Percentiles rank a stretch among this genome's conserved stretches.
Evolutionary conservation across 306 rosid genomes (phyloP).

Genomic region (Cercis canadensis): DNA sequence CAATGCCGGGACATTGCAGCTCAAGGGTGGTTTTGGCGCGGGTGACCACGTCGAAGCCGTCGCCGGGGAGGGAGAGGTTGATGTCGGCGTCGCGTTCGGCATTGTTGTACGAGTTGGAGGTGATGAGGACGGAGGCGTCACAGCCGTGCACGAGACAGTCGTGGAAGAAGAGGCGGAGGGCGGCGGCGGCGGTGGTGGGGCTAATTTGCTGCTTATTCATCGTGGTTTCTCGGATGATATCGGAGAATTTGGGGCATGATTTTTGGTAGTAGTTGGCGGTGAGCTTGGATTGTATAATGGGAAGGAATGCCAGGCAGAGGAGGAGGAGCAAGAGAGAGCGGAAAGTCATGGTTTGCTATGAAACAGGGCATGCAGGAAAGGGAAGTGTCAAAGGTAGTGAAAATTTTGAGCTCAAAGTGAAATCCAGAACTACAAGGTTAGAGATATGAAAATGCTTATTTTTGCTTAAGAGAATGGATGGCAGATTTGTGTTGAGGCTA

Average conservation of each 20-base stretch:
- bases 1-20: constrained; percentile 48
- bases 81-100: constrained; percentile 51
- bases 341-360: constrained; percentile 36
- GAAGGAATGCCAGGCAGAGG: constrained; percentile 20
- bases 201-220: constrained; percentile 27
- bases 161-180: constrained; percentile 56
- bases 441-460: no score
- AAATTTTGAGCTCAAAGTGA: not conserved
- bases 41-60: constrained; percentile 51
- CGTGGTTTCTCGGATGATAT: constrained; percentile 23
- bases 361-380: not conserved
- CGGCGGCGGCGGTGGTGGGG: constrained; percentile 40
- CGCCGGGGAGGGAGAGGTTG: constrained; percentile 51
- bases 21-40: constrained; percentile 47
- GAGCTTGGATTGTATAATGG: constrained; percentile 38
- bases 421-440: no score
- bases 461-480: not conserved
- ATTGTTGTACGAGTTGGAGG: constrained; percentile 45
- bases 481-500: not conserved
- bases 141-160: constrained; percentile 59
- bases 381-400: no score
- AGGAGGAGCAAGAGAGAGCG: constrained; percentile 17
- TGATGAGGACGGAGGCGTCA: constrained; percentile 57
- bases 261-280: constrained; percentile 49
- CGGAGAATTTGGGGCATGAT: constrained; percentile 52